Evolutionary conservation across 345 rosid species (phyloP).

Genomic region (rapeseed (Brassica napus)): DNA sequence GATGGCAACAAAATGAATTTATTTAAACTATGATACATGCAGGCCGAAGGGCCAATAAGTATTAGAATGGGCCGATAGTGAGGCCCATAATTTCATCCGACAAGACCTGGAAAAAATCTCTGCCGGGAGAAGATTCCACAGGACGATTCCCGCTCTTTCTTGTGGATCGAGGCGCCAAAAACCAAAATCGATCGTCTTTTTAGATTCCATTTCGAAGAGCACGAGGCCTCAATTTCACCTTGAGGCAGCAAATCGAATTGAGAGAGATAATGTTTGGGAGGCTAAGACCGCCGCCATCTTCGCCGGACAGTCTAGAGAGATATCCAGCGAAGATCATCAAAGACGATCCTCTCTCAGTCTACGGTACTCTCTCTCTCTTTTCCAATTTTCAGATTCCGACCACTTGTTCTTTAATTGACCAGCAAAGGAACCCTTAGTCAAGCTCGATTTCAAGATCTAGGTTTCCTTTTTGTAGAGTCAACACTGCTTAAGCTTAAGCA

Average conservation of each 20-base stretch:
- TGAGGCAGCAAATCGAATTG: neutral
- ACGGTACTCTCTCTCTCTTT: constrained; percentile 46
- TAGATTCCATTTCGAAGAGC: neutral
- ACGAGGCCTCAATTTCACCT: neutral
- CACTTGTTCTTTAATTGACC: neutral
- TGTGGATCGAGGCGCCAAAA: constrained; percentile 29
- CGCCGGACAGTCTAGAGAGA: constrained; percentile 59
- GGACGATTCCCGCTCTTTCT: constrained; percentile 21
- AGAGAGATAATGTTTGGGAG: constrained; percentile 66
- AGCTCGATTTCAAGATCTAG: neutral
- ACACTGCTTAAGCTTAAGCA: constrained; percentile 73
- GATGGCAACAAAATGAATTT: neutral
- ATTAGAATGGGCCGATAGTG: neutral
- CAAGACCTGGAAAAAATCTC: neutral
- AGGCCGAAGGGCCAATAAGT: neutral
- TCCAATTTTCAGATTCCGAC: neutral
- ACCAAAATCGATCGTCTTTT: neutral
- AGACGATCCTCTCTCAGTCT: constrained; percentile 80
- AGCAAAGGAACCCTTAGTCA: neutral
- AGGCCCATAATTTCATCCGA: neutral
- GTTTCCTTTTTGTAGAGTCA: constrained; percentile 53
- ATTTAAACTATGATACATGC: neutral
- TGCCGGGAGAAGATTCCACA: neutral
- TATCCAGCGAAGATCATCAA: constrained; percentile 71
- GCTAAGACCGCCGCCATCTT: constrained; percentile 60